Base-by-base conservation (phyloP, 345 rosid genomes). In the Camelina laxa region DNA sequence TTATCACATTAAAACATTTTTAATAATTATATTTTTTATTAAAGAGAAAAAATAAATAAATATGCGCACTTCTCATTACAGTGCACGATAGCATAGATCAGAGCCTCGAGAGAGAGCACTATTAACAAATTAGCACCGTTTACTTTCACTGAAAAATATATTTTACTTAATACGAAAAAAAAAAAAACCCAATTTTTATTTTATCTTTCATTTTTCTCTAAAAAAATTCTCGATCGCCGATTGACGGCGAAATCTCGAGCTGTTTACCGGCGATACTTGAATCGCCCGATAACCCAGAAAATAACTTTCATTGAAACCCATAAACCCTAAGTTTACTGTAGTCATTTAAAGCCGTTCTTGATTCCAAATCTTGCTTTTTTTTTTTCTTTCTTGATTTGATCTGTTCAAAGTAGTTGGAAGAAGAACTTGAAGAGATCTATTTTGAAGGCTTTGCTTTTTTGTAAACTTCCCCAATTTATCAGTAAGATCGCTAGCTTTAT, bases 391-490 rank as follows among this genome's bases (percentile, higher is more conserved):
- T 16, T 19, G 79, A 68, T 68, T 68, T 64, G 91, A 83, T 86
- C 88, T 82, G 78, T 84, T 82, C 86, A 77, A 83, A 79, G 85
- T 85, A 39, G 30, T 50, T 27, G 51, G 49, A 51, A 61, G 83
- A 70, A 64, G 75, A 70, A 82, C 85, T 82, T 87, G 82, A 80
- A 83, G 73, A 85, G 88, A 88, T 89, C 97, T 85, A 80, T 80
- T 73, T 77, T 7, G 2, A 51, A 73, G 82, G 82, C 83, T 65
- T 83, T 79, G 61, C 1, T 33, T 84, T 81, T 84, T 80, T 72
- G 72, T 66, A 33, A 33, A 33, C 10, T 75, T 50, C 87, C 84
- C 80, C 78, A 79, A 83, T 51, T 75, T 84, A 75, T 85, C 74
- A 70, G 97, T 86, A 78, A 85, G 91, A 81, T 72, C 62, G 65